Evolutionary conservation across 2,329 filamentous ascomycete genomes (phyloP).

Genomic region (Cladosporium velox): DNA sequence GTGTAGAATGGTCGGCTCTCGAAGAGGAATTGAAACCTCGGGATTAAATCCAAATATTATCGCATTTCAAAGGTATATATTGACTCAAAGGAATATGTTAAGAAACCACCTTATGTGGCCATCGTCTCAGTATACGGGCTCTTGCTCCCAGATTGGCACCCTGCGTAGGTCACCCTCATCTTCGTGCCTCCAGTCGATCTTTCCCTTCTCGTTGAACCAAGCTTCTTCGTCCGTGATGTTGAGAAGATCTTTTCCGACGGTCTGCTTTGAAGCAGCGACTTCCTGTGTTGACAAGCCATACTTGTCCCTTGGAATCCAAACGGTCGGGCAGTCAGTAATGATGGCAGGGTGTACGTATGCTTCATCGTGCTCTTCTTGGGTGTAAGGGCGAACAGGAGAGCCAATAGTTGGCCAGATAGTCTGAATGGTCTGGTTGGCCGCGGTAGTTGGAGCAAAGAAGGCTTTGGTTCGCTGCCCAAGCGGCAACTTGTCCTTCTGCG

Average conservation of each 20-base stretch:
- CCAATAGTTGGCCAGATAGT: constrained; percentile 30
- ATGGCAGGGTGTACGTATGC: constrained; percentile 50
- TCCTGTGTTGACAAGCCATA: constrained; percentile 47
- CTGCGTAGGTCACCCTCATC: constrained; percentile 41
- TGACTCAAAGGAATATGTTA: not conserved
- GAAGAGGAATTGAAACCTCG: not conserved
- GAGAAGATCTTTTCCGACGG: constrained; percentile 32
- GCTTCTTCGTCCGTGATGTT: constrained; percentile 48
- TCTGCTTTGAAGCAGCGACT: constrained; percentile 40
- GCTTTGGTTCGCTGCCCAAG: constrained; percentile 27
- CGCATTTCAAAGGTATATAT: not conserved
- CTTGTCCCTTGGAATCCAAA: constrained; percentile 50
- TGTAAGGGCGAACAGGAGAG: constrained; percentile 34
- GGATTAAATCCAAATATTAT: not conserved
- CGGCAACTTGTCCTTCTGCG: constrained; percentile 13
- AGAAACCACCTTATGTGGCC: no score
- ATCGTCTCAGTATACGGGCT: constrained; percentile 16
- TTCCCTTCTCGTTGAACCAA: constrained; percentile 48
- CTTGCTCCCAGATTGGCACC: constrained; percentile 43
- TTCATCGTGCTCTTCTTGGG: constrained; percentile 38
- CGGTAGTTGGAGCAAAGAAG: constrained; percentile 30
- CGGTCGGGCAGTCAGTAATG: constrained; percentile 41
- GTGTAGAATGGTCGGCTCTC: not conserved
- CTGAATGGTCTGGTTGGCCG: constrained; percentile 34
- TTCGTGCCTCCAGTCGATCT: constrained; percentile 35